Conservation (phyloP, 2,329 filamentous ascomycete genomes). For the Penicillium brasilianum region DNA sequence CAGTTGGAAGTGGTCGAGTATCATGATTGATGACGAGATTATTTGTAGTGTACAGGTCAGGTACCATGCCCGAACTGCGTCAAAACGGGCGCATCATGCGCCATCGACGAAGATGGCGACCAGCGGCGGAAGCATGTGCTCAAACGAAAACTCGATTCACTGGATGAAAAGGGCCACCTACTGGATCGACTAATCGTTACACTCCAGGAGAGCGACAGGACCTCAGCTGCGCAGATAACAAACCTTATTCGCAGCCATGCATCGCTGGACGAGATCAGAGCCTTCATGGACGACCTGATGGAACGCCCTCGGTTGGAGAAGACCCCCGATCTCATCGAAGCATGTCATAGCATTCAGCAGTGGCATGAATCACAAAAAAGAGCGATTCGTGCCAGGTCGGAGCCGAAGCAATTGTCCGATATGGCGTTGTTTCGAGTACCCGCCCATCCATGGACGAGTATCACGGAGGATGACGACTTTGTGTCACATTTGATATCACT, state of each 20-base stretch:
- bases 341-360: slow-evolving; percentile 24
- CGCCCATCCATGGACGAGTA: slow-evolving; percentile 38
- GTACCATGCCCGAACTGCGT: slow-evolving; percentile 13
- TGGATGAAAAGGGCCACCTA: slow-evolving; percentile 35
- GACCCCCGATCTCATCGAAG: slow-evolving; percentile 29
- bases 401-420: slow-evolving; percentile 26
- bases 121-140: slow-evolving; percentile 24
- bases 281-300: slow-evolving; percentile 29
- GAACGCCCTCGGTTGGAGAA: slow-evolving; percentile 24
- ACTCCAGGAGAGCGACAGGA: slow-evolving; percentile 30
- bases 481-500: slow-evolving; percentile 39
- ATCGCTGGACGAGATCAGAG: slow-evolving; percentile 34
- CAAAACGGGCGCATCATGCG: slow-evolving; percentile 5
- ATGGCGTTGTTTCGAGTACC: slow-evolving; percentile 27
- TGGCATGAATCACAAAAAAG: slow-evolving; percentile 25
- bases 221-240: slow-evolving; percentile 27
- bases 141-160: slow-evolving; percentile 30
- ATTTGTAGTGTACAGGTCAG: slow-evolving; percentile 12
- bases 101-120: slow-evolving; percentile 16
- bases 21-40: not conserved
- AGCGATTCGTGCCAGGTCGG: slow-evolving; percentile 23
- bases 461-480: slow-evolving; percentile 37
- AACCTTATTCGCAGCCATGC: slow-evolving; percentile 37
- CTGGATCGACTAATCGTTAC: slow-evolving; percentile 31
- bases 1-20: not conserved